Percentiles rank a stretch among this genome's conserved stretches.
Evolutionary conservation across 164 flowering plant species (phyloP).

Genomic region (Nymphaea thermarum): DNA sequence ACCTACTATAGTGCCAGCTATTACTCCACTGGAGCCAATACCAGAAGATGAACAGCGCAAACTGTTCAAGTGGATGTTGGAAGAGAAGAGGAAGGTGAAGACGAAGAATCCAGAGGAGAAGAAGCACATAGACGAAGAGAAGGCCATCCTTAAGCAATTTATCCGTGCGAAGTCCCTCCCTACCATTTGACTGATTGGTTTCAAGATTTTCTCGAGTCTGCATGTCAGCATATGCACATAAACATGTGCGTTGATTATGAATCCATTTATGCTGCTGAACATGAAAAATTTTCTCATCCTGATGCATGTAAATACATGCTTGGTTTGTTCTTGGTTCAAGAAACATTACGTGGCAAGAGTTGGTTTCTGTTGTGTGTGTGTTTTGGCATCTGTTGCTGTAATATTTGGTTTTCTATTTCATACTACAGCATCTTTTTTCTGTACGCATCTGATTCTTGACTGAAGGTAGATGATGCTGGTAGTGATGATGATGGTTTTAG

Average conservation of each 20-base stretch:
- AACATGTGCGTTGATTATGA: not conserved
- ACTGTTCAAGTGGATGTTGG: slow-evolving; percentile 78
- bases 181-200: slow-evolving; percentile 3
- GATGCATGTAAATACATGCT: not conserved
- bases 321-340: not conserved
- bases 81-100: slow-evolving; percentile 72
- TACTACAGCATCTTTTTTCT: too few relatives aligned
- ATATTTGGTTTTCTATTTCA: too few relatives aligned
- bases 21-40: slow-evolving; percentile 30
- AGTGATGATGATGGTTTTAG: too few relatives aligned
- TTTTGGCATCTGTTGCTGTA: too few relatives aligned
- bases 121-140: slow-evolving; percentile 75
- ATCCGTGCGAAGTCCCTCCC: slow-evolving; percentile 58
- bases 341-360: not conserved
- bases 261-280: not conserved
- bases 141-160: slow-evolving; percentile 69
- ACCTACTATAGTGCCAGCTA: slow-evolving; percentile 12
- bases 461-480: too few relatives aligned
- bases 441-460: too few relatives aligned
- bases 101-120: slow-evolving; percentile 53
- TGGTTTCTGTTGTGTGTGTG: too few relatives aligned
- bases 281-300: too few relatives aligned
- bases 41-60: slow-evolving; percentile 64
- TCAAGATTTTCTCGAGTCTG: not conserved
- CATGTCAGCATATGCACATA: not conserved